Percentiles rank a stretch among this genome's conserved stretches.
Conservation (phyloP, 2,329 filamentous ascomycete genomes). For the Exophiala aquamarina region DNA sequence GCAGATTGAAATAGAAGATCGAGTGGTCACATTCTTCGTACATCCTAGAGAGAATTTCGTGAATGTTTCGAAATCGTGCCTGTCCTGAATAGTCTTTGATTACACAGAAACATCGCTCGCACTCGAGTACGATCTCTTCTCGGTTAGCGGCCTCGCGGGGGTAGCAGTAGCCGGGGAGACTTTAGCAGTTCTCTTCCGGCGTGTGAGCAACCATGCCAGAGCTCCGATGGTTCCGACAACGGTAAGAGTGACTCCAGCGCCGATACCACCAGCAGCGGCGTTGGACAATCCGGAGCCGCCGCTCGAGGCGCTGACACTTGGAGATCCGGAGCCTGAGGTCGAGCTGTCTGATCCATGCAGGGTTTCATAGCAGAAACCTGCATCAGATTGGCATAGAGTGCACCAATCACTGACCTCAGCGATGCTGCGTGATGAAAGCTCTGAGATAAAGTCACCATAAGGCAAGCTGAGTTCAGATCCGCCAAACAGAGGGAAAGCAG, state of each 20-base stretch:
- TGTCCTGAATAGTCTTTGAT: too few species aligned
- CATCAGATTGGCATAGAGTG: not conserved
- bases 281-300: slow-evolving; percentile 5
- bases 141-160: not conserved
- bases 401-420: slow-evolving; percentile 3
- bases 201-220: not conserved
- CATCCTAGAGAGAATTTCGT: too few species aligned
- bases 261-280: slow-evolving; percentile 14
- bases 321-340: slow-evolving; percentile 17
- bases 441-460: slow-evolving; percentile 4
- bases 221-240: slow-evolving; percentile 9
- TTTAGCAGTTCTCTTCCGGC: not conserved
- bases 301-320: slow-evolving; percentile 4
- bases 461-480: slow-evolving; percentile 1
- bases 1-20: too few species aligned
- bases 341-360: not conserved
- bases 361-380: not conserved
- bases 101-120: not conserved
- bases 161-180: not conserved
- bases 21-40: too few species aligned
- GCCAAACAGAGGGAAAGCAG: slow-evolving; percentile 5
- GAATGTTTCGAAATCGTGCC: too few species aligned
- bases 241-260: slow-evolving; percentile 9
- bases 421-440: slow-evolving; percentile 1
- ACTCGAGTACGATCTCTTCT: not conserved